Evolutionary conservation across 2,329 filamentous ascomycete genomes (phyloP).

Genomic region (Zasmidium angulare): DNA sequence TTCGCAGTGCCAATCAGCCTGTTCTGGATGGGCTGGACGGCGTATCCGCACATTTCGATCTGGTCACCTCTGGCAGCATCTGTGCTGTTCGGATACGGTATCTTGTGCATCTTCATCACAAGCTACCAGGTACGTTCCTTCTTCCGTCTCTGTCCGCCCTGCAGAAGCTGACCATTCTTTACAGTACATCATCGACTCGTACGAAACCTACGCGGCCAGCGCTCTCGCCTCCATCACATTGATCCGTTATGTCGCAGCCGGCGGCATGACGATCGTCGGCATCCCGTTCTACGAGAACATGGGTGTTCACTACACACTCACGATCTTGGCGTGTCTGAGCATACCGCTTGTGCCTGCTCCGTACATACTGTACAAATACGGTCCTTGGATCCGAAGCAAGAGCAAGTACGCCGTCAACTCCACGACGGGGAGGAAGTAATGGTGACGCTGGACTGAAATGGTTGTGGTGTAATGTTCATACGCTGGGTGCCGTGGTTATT

Average conservation of each 20-base stretch:
- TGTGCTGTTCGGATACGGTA: constrained; percentile 54
- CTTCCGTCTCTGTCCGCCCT: background rate
- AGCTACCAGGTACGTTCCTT: constrained; percentile 42
- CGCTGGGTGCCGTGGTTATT: too few species aligned
- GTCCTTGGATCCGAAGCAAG: constrained; percentile 27
- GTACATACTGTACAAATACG: constrained; percentile 19
- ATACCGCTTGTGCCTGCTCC: constrained; percentile 18
- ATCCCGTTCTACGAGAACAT: constrained; percentile 32
- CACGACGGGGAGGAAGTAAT: constrained; percentile 5
- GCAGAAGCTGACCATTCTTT: background rate
- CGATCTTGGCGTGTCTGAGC: constrained; percentile 18
- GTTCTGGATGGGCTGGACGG: constrained; percentile 62
- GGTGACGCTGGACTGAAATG: background rate
- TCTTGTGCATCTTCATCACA: constrained; percentile 52
- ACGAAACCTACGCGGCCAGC: constrained; percentile 53
- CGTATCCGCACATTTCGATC: constrained; percentile 44
- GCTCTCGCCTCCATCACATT: constrained; percentile 46
- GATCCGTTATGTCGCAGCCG: constrained; percentile 42
- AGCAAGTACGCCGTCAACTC: constrained; percentile 33
- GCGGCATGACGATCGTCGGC: constrained; percentile 41
- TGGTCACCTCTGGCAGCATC: constrained; percentile 54
- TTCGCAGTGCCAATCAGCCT: constrained; percentile 52
- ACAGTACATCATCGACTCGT: constrained; percentile 59
- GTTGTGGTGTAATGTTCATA: too few species aligned
- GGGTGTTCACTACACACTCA: constrained; percentile 20